phyloP scores from a whole-genome alignment of 495 filamentous ascomycete genomes.

The Hyaloscypha variabilis region DNA sequence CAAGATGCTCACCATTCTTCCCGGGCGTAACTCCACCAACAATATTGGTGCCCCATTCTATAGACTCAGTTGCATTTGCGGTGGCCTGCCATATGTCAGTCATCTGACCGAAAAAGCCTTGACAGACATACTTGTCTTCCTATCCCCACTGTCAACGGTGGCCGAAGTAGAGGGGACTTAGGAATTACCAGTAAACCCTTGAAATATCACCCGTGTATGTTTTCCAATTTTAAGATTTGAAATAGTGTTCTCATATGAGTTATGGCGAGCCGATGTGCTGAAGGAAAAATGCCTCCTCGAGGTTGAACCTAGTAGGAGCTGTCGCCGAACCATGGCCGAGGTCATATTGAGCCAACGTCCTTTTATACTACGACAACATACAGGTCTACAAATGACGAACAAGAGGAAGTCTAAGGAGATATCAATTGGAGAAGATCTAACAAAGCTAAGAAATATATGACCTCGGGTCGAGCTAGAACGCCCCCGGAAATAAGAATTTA shows the following conservation, averaged over 20 bases:
- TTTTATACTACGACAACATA: neutral
- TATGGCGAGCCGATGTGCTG: conserved; percentile 15
- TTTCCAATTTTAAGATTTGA: conserved; percentile 75
- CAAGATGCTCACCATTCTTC: conserved; percentile 76
- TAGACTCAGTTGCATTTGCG: conserved; percentile 77
- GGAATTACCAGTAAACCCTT: conserved; percentile 78
- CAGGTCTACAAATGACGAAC: neutral
- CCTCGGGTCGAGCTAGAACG: neutral
- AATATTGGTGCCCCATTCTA: conserved; percentile 86
- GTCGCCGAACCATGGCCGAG: conserved; percentile 13
- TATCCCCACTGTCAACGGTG: conserved; percentile 21
- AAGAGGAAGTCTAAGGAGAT: neutral
- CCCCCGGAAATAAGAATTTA: conserved; percentile 1
- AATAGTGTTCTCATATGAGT: conserved; percentile 63
- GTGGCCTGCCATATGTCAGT: conserved; percentile 58
- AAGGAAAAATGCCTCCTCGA: conserved; percentile 13
- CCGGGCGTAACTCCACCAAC: conserved; percentile 85
- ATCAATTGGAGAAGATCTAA: neutral
- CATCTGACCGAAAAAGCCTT: neutral
- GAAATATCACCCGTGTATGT: conserved; percentile 82
- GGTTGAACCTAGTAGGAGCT: conserved; percentile 18
- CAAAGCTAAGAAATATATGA: neutral
- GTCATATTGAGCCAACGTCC: neutral
- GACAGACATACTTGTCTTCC: conserved; percentile 41
- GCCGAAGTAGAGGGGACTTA: neutral